Conservation (phyloP, 345 rosid genomes). For the Hibiscus mutabilis region DNA sequence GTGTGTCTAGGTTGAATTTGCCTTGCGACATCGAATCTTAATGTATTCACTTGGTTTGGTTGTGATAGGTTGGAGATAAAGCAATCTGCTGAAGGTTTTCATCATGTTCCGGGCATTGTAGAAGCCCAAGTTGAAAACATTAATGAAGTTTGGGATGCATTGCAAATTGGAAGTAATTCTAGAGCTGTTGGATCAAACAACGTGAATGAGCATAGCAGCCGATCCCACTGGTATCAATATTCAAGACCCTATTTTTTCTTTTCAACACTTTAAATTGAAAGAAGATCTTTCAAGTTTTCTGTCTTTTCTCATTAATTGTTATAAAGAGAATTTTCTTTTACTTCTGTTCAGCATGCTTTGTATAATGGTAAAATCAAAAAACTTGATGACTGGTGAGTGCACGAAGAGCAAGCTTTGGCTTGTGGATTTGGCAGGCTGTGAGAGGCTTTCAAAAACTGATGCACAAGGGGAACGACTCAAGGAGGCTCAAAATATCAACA, state of each 20-base stretch:
- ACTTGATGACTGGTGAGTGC: slow-evolving; percentile 73
- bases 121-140: slow-evolving; percentile 73
- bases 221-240: slow-evolving; percentile 99
- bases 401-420: slow-evolving; percentile 99
- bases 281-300: background rate
- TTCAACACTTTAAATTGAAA: background rate
- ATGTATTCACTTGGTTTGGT: slow-evolving; percentile 1
- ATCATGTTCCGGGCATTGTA: slow-evolving; percentile 78
- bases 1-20: background rate
- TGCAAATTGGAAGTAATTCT: slow-evolving; percentile 86
- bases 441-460: slow-evolving; percentile 88
- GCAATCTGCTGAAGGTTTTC: slow-evolving; percentile 76
- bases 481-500: slow-evolving; percentile 88
- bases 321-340: slow-evolving; percentile 2
- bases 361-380: slow-evolving; percentile 79
- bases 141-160: slow-evolving; percentile 78
- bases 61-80: slow-evolving; percentile 81
- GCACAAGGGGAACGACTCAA: slow-evolving; percentile 89
- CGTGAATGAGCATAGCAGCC: slow-evolving; percentile 94
- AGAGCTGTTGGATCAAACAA: slow-evolving; percentile 95
- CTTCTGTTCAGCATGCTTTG: slow-evolving; percentile 72
- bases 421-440: slow-evolving; percentile 66
- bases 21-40: background rate
- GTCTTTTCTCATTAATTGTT: background rate
- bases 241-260: background rate